Evolutionary conservation across 148 eudicot genomes (phyloP), one percentile per base, ranked within the genome.

Genomic region (Nepenthes mirabilis): DNA sequence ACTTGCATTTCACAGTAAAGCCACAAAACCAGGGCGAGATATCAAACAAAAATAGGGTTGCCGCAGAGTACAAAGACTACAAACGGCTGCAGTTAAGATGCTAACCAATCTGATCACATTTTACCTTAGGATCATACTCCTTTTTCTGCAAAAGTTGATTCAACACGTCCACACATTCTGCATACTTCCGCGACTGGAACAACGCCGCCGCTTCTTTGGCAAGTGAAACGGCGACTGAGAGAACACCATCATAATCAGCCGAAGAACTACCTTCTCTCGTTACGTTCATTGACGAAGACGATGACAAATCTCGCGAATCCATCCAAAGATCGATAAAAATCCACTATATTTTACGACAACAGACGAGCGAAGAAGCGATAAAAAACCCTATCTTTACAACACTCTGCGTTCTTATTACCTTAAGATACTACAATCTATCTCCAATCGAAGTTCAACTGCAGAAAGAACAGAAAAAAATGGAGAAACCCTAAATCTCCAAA

Each of bases 71-170:
- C 54, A 51, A 64, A 33, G 45, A 56, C 10, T 37, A 51, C 54
- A 51, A 64, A 33, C 23, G 23, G 13, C 37, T 14, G 37, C 23
- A 33, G 57, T 52, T 58, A 56, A 59, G 58, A 37, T 13, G n/a
- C 23, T 8, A 34, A 37, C 48, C 5, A 7, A 23, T 12, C 6
- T 12, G 34, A 14, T 43, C 63, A 23, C 23, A 23, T 23, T 33
- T 32, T 62, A 91, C 97, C 97, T 88, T 85, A 0, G 83, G 95
- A 77, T 81, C 93, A 35, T 70, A 67, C 11, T 68, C 75, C 68
- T 85, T 91, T 62, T 75, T 77, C 59, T 70, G 86, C 77, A 68
- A 69, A 35, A 91, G 75, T 67, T 82, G 93, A 65, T 70, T 63
- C 77, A 91, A 75, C 37, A 85, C 62, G 61, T 83, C 81, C 43